Evolutionary conservation across 1,284 basidiomycete genomes (phyloP).

Genomic region (Apiotrichum laibachii): DNA sequence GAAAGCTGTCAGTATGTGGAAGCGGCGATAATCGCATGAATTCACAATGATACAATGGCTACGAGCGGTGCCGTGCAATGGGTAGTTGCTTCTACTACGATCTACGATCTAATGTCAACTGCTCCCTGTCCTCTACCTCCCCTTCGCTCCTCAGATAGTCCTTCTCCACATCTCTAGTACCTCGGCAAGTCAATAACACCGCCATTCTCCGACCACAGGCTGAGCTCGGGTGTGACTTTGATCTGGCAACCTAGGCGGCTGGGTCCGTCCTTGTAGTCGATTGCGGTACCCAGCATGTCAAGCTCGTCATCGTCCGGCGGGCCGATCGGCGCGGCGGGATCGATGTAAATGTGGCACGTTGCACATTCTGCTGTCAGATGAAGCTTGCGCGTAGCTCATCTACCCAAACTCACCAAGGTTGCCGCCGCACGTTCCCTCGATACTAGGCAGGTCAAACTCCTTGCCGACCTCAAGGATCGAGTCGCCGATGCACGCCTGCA

Average conservation of each 20-base stretch:
- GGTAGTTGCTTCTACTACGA: too few relatives aligned
- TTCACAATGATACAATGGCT: too few relatives aligned
- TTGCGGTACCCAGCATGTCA: conserved; percentile 50
- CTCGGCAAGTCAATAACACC: conserved; percentile 44
- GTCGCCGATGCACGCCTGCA: conserved; percentile 38
- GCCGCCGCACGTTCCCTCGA: conserved; percentile 52
- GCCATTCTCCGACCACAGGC: conserved; percentile 37
- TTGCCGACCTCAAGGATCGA: conserved; percentile 46
- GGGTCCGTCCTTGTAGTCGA: conserved; percentile 38
- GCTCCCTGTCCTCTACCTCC: too few relatives aligned
- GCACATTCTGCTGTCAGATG: conserved; percentile 48
- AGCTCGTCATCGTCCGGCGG: conserved; percentile 46
- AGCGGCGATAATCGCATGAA: too few relatives aligned
- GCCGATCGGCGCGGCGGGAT: conserved; percentile 27
- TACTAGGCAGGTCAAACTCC: conserved; percentile 38
- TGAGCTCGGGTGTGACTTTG: conserved; percentile 40
- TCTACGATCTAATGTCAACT: too few relatives aligned
- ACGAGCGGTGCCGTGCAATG: too few relatives aligned
- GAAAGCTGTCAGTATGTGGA: too few relatives aligned
- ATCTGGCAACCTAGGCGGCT: conserved; percentile 51
- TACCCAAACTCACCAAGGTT: conserved; percentile 38
- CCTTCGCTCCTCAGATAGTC: too few relatives aligned
- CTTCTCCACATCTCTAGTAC: too few relatives aligned
- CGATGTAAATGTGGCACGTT: conserved; percentile 50
- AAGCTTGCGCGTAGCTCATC: too few relatives aligned